Evolutionary conservation across 805 yeast genomes (phyloP).

Genomic region (Kuraishia piskuri): DNA sequence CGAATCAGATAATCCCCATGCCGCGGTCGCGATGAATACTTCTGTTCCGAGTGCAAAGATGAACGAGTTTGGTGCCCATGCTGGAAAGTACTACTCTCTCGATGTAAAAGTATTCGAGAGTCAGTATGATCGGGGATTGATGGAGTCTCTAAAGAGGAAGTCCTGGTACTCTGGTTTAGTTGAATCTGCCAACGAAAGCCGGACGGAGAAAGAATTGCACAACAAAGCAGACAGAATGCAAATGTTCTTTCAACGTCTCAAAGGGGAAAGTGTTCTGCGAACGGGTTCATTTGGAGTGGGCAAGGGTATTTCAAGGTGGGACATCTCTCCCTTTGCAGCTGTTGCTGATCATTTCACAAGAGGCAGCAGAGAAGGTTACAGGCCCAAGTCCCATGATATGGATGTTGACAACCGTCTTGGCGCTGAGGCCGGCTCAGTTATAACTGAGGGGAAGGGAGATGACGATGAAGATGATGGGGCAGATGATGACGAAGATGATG

Average conservation of each 20-base stretch:
- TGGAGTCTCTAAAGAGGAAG: constrained; percentile 33
- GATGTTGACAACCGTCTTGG: background rate
- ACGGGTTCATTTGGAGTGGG: background rate
- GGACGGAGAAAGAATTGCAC: constrained; percentile 7
- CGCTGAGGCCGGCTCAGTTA: too few species aligned
- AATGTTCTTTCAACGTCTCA: background rate
- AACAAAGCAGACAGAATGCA: constrained; percentile 1
- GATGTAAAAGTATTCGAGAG: constrained; percentile 53
- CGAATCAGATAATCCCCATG: background rate
- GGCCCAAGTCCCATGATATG: background rate
- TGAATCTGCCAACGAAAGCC: constrained; percentile 8
- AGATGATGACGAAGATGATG: constrained; percentile 1
- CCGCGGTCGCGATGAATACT: background rate
- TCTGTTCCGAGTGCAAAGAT: constrained; percentile 40
- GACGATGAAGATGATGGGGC: background rate
- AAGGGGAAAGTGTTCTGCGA: background rate
- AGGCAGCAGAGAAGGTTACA: background rate
- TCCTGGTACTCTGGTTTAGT: constrained; percentile 8
- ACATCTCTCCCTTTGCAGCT: background rate
- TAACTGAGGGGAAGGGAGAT: background rate
- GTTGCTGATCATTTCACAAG: background rate
- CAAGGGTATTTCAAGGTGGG: background rate
- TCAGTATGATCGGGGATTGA: constrained; percentile 36
- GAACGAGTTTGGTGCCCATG: constrained; percentile 64
- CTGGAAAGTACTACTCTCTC: constrained; percentile 59